Base-by-base conservation (phyloP, 345 rosid genomes). In the Melastoma malabathricum region DNA sequence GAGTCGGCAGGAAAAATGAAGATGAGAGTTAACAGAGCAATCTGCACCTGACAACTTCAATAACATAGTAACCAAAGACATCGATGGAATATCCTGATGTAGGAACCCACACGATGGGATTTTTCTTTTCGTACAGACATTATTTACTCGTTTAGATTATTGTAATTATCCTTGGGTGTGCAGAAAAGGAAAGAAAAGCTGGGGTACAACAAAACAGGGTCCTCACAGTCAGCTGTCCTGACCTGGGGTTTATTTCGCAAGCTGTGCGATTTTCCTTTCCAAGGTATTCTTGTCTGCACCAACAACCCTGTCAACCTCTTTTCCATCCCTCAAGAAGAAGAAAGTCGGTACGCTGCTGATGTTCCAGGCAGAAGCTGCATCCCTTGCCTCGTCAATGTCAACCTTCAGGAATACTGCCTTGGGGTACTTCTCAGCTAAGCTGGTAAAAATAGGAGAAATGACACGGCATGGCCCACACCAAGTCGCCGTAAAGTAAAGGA, bases 391-490 rank as follows among this genome's bases (percentile, higher is more conserved):
- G 34, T 87, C 84, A 12, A 71, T 74, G 71, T 83, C 95, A 5
- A 79, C 81, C 74, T 89, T 89, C 67, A 89, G 57, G 82, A 89
- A 89, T n/a, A 79, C 88, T 0, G 69, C 73, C 63, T 76, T 77
- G 0, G 78, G 74, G 61, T 85, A 62, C 60, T 81, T 74, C n/a
- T 68, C 64, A n/a, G 93, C 95, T 71, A 79, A 67, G 65, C 50
- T 83, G 43, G 85, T 68, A 59, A 72, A 85, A 45, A 77, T 65
- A n/a, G 97, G 95, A 56, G 93, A 78, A 69, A 89, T 81, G 75
- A 79, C 69, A 12, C 86, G 93, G 65, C 95, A 89, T 3, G 95
- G 97, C 25, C 93, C 95, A 46, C 97, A 89, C 97, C 97, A 89
- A 31, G 86, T 66, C 34, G 97, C 95, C 2, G 97, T 89, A 64